Percentiles rank a stretch among this genome's conserved stretches.
Evolutionary conservation across 495 filamentous ascomycete genomes (phyloP).

Genomic region (Xylaria palmicola): DNA sequence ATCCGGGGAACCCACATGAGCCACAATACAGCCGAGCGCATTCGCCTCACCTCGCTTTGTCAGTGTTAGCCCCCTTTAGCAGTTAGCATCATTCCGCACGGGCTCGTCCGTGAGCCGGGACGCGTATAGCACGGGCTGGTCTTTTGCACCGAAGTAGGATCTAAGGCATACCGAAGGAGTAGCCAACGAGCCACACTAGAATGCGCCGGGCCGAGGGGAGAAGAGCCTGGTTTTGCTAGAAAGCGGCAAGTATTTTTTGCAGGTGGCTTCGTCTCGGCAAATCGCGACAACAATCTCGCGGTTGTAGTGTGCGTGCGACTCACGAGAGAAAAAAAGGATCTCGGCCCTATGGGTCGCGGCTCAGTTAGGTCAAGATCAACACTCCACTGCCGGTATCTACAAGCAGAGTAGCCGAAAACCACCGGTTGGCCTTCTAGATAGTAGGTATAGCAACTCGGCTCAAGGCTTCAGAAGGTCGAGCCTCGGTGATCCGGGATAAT

Average conservation of each 20-base stretch:
- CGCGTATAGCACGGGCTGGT: neutral
- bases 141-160: neutral
- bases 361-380: conserved; percentile 6
- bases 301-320: neutral
- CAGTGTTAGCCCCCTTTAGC: conserved; percentile 1
- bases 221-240: neutral
- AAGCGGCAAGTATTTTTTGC: neutral
- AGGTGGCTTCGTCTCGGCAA: neutral
- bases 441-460: neutral
- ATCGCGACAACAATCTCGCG: conserved; percentile 5
- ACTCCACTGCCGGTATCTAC: too few relatives aligned
- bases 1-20: conserved; percentile 2
- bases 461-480: neutral
- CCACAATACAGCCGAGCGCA: conserved; percentile 9
- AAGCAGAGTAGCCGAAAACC: conserved; percentile 7
- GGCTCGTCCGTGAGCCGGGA: neutral
- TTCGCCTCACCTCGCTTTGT: neutral
- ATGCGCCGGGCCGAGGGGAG: neutral
- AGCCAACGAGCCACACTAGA: neutral
- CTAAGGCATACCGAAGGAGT: neutral
- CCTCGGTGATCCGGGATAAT: conserved; percentile 8
- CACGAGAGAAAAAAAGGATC: neutral
- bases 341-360: conserved; percentile 1
- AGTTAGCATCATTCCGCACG: neutral
- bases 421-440: conserved; percentile 7